Base-by-base conservation (phyloP, 805 yeast species). In the Pichia cabralensis region DNA sequence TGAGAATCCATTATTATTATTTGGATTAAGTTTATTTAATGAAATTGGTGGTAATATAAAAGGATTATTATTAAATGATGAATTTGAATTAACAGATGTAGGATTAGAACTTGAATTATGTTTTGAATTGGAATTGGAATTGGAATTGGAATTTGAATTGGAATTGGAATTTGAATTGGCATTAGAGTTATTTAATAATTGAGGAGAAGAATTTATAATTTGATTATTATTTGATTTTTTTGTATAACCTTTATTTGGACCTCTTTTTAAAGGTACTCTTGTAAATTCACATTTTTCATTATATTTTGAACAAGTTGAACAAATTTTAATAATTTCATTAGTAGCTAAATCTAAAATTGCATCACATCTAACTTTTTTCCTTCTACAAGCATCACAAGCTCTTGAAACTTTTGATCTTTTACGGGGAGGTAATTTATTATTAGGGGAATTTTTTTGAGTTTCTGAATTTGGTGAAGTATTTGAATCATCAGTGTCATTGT, bases 361-460 rank as follows among this genome's bases (percentile, higher is more conserved):
- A 51, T 80, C 76, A 57, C 94, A 81, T 35, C 73, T 65, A 16
- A 80, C 67, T 50, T 81, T 81, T 53, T 80, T 79, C 30, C 80
- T 64, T 24, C 92, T 65, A 53, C 92, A 81, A 35, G 78, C 76
- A 52, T 81, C 94, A 52, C 94, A 81, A 2, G 89, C 92, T 34
- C 94, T 56, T 1, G 86, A 78, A 0, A 80, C 85, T 51, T 81
- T 81, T 8, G 80, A 67, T 37, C 88, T 48, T 48, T 79, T 78
- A 32, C 81, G 64, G 13, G 58, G 56, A 6, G 58, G 55, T 20
- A 35, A 9, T 13, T 23, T 26, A 8, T 8, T 16, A 19, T 7
- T 13, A 14, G n/a, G n/a, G n/a, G n/a, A n/a, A n/a, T n/a, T n/a
- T n/a, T 12, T 18, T 19, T 29, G 26, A 16, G 10, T 6, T 25